Base-by-base conservation (phyloP, 768 basidiomycete species). In the Boletus barrowsii region DNA sequence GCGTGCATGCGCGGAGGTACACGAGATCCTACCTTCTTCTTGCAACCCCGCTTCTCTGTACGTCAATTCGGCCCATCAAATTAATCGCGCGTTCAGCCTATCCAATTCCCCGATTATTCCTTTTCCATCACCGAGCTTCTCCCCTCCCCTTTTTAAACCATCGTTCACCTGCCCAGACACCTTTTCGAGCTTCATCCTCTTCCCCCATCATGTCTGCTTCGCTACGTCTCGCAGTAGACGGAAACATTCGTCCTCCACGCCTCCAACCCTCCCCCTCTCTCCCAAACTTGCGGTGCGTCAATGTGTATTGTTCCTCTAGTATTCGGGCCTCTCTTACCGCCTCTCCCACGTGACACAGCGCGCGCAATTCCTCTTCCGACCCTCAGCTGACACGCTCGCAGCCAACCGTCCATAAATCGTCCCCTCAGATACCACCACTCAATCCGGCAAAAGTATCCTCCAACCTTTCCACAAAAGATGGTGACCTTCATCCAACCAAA, bases 221-320 rank as follows among this genome's bases (percentile, higher is more conserved):
- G 55, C 57, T 64, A 51, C 66, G 65, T 54, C 49, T 48, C 41
- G 47, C 58, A 24, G 60, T 54, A 57, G 67, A 61, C 44, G 33
- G 54, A 47, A 47, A 24, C 47, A 40, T 56, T 29, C 75, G 75
- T 58, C 78, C 78, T 45, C 75, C 78, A 17, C 79, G 80, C 42
- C 73, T 84, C 36, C 83, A 83, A 51, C 81, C 82, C 49, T 83
- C 85, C 6, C 85, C 86, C 10, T 88, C 87, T 13, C 75, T 87
- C 61, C 87, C 87, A 10, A 87, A 87, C 65, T 75, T 88, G 58
- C 81, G 84, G 85, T 85, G 45, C 54, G 76, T 66, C 35, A 39
- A 6, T 10, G 11, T 15, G 26, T 54, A 11, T 18, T 15, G 4
- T 42, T 47, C 14, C 8, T 35, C 0, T 32, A 18, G 1, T 42